phyloP scores from a whole-genome alignment of 129 eudicot genomes.

The Lactuca sativa region DNA sequence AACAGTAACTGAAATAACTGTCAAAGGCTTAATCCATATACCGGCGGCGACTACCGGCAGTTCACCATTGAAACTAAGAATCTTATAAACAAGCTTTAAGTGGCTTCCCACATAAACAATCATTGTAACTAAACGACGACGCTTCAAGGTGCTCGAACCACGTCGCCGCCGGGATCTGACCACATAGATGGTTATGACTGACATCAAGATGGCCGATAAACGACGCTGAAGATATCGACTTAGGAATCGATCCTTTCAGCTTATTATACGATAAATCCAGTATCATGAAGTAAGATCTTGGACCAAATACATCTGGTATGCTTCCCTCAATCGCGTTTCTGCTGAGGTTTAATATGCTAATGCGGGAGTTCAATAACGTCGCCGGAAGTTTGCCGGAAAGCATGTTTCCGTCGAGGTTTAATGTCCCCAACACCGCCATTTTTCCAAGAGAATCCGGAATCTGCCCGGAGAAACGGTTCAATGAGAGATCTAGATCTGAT shows the following conservation, averaged over 20 bases:
- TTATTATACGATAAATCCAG: conserved; percentile 73
- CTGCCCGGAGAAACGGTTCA: conserved; percentile 62
- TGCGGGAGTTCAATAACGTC: conserved; percentile 50
- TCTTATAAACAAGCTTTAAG: conserved; percentile 50
- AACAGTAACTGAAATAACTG: conserved; percentile 13
- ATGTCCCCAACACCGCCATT: conserved; percentile 74
- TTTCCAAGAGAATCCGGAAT: conserved; percentile 62
- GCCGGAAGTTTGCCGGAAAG: conserved; percentile 65
- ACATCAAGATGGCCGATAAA: conserved; percentile 79
- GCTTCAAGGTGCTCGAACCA: conserved; percentile 78
- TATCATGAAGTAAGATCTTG: conserved; percentile 71
- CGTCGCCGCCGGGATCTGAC: conserved; percentile 62
- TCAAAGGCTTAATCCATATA: background rate
- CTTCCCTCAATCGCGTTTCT: conserved; percentile 62
- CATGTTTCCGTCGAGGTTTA: conserved; percentile 71
- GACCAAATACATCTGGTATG: conserved; percentile 79
- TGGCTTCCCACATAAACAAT: conserved; percentile 80
- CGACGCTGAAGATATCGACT: conserved; percentile 59
- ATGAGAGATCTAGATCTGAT: conserved; percentile 71
- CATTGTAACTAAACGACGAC: conserved; percentile 63
- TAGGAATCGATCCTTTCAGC: conserved; percentile 68
- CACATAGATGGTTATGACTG: conserved; percentile 84
- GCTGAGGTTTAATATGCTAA: conserved; percentile 68
- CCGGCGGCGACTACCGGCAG: background rate
- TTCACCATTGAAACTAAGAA: conserved; percentile 1